These are phyloP conservation scores for Blastocystis hominis DNA, from an alignment of 352 stramenopile species.

Conservation along the genomic window DNA sequence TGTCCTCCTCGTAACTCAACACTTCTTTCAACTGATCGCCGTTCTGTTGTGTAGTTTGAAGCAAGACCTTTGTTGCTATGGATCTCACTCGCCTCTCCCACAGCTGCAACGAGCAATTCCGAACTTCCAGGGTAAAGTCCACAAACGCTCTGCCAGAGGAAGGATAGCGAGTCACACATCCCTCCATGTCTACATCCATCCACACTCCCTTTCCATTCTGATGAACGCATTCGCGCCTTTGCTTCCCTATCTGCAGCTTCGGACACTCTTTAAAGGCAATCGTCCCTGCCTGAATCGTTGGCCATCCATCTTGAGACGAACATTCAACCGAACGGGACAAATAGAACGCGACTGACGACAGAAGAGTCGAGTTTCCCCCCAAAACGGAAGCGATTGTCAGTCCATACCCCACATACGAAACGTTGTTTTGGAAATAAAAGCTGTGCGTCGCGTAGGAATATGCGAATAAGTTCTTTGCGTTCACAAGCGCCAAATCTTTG, in stretches of 20 bases:
- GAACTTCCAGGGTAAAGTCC: neutral
- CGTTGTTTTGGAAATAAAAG: neutral
- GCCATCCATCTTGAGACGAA: neutral
- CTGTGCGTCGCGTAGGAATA: neutral
- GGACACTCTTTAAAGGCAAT: neutral
- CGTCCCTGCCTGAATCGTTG: neutral
- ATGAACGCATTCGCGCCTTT: neutral
- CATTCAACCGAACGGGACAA: neutral
- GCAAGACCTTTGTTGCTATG: neutral
- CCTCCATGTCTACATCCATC: neutral
- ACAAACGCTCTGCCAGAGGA: neutral
- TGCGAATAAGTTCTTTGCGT: neutral
- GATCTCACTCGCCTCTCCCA: neutral
- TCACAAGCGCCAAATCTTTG: neutral
- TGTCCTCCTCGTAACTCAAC: neutral
- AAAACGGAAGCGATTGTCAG: neutral
- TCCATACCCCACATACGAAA: neutral
- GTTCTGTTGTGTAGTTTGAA: neutral
- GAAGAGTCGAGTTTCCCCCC: neutral
- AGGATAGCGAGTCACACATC: neutral
- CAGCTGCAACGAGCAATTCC: neutral
- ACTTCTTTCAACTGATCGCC: neutral
- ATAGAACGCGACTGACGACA: neutral
- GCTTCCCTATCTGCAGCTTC: neutral
- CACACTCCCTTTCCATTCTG: neutral